Base-by-base conservation (phyloP, 495 filamentous ascomycete species). In the Paragyromitra xinjiangensis region DNA sequence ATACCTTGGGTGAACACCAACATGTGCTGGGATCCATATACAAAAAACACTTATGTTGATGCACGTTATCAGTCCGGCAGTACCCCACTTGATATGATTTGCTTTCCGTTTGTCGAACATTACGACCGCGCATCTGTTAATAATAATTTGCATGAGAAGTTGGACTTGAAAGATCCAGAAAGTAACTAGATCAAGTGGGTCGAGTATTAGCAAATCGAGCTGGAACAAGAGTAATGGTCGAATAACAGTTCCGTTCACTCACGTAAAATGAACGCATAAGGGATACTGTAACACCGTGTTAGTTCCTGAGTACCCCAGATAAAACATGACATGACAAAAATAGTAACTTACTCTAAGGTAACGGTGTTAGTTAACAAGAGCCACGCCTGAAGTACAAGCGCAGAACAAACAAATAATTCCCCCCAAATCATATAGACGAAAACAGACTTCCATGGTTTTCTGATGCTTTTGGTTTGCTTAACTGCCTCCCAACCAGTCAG, bases 1-100 rank as follows among this genome's bases (percentile, higher is more conserved):
- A 63, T 81, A 80, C 69, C 26, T 83, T 6, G 69, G 77, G 26
- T 81, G 79, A 24, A 82, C 77, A 0, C 63, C 61, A 0, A 84
- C 16, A 45, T 85, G 85, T 22, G 84, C 82, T 37, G 85, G 86
- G 64, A 86, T 86, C 84, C 85, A 87, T 69, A 87, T 87, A 64
- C 77, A 80, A 56, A 84, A 86, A 65, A 87, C 86, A 4, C 83
- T 82, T 48, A 86, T 84, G 56, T 87, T 86, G 51, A 87, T 81
- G 7, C 75, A 22, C 0, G 83, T 84, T 70, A 86, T 85, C 37
- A 84, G 29, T 16, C 67, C 64, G 2, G 83, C 84, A 16, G 83
- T 84, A 34, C 83, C 84, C 82, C 84, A 86, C 71, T 85, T 85
- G 39, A 86, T 73, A 12, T 71, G 56, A 0, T 44, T 34, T 1